Evolutionary conservation across 768 basidiomycete genomes (phyloP).

Genomic region (Leccinum fibrillosum): DNA sequence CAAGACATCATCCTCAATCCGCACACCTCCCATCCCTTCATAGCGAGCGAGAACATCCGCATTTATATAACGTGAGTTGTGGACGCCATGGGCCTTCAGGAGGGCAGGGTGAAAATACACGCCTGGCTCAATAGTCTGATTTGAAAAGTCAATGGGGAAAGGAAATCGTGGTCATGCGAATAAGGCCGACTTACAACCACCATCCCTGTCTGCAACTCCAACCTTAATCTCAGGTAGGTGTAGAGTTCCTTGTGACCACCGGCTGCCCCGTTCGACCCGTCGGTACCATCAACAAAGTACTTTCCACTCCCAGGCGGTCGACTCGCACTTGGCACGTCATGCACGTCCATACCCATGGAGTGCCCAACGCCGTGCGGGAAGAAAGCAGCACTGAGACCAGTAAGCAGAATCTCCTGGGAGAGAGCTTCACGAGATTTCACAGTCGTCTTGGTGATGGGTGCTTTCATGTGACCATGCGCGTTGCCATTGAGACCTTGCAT

Average conservation of each 20-base stretch:
- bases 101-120: slow-evolving; percentile 83
- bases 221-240: slow-evolving; percentile 72
- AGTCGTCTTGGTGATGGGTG: not conserved
- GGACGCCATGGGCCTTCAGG: slow-evolving; percentile 63
- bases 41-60: slow-evolving; percentile 39
- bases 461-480: not conserved
- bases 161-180: not conserved
- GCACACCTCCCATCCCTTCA: slow-evolving; percentile 82
- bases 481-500: slow-evolving; percentile 7
- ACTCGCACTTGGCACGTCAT: slow-evolving; percentile 83
- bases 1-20: slow-evolving; percentile 90
- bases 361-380: slow-evolving; percentile 95
- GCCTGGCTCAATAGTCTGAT: slow-evolving; percentile 86
- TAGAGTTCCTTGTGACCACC: slow-evolving; percentile 68
- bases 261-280: slow-evolving; percentile 59
- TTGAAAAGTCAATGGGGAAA: not conserved
- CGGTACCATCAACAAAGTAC: slow-evolving; percentile 70
- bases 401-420: slow-evolving; percentile 58
- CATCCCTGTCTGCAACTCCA: slow-evolving; percentile 75
- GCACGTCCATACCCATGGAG: slow-evolving; percentile 90
- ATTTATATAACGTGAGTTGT: slow-evolving; percentile 45
- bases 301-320: slow-evolving; percentile 60
- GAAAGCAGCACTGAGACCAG: slow-evolving; percentile 80
- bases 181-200: slow-evolving; percentile 64
- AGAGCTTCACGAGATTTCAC: slow-evolving; percentile 16